Evolutionary conservation across 2,329 filamentous ascomycete genomes (phyloP), one percentile per base, ranked within the genome.

Genomic region (Fusarium staphyleae): DNA sequence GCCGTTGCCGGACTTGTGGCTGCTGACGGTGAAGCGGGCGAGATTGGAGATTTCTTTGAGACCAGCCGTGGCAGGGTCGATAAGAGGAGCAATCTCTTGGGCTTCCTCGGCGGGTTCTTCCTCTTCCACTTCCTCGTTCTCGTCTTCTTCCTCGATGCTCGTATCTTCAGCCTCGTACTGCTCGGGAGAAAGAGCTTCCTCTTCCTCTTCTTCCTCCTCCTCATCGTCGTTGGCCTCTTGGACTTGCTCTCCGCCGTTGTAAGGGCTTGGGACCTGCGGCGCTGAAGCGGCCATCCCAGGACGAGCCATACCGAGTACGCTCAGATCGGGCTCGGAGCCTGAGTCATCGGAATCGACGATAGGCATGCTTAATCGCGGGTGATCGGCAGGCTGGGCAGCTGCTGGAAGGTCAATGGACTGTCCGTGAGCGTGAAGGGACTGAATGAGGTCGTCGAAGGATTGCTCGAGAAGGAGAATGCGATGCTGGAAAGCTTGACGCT

Each of bases 1-100:
- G 2, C 89, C 89, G 63, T 88, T 91, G 32, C 90, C 90, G 1
- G 89, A 89, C 74, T 95, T 95, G 68, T 87, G 87, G 67, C 86
- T 90, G 70, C 87, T 91, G 63, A 93, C 90, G 10, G 89, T 93
- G 79, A 91, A 93, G 60, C 87, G 89, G 26, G 89, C 90, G 15
- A 95, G 81, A 57, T 91, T 92, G 65, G 88, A 91, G 70, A 95
- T 93, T 70, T 95, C 91, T 71, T 92, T 93, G 57, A 93, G 78
- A 35, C 87, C 74, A 51, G 71, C 80, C 10, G 81, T 69, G 14
- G 79, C 79, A 14, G 79, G 74, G 12, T 85, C 77, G 49, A 86
- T 79, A 45, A 87, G 82, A 1, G 70, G 67, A 4, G 68, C 60
- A 14, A 66, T 70, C 3, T 62, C 58, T 5, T 48, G 49, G 16